Evolutionary conservation across 2,329 filamentous ascomycete genomes (phyloP).

Genomic region (Fusarium sp.): DNA sequence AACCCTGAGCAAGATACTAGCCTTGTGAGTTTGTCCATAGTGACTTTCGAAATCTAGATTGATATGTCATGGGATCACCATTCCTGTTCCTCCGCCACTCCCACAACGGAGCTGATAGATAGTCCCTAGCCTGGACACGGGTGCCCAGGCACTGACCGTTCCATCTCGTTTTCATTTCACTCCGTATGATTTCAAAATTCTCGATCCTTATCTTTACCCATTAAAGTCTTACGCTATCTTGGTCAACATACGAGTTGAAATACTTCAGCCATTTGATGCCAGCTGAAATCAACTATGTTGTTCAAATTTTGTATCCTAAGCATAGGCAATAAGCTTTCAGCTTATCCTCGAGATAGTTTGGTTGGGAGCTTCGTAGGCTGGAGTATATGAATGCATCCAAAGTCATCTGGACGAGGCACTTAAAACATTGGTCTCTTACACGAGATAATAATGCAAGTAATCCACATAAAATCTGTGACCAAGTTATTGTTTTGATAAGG

Average conservation of each 20-base stretch:
- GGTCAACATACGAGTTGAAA: too few species aligned
- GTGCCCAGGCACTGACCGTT: not conserved
- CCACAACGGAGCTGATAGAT: slow-evolving; percentile 8
- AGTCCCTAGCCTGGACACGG: slow-evolving; percentile 2
- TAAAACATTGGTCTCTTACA: not conserved
- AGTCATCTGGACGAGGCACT: not conserved
- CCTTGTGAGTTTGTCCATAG: too few species aligned
- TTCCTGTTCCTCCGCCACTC: not conserved
- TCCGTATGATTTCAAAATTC: too few species aligned
- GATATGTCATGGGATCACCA: not conserved
- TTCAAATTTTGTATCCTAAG: too few species aligned
- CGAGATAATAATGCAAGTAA: not conserved
- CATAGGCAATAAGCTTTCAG: too few species aligned
- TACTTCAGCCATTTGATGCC: too few species aligned
- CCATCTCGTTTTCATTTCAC: not conserved
- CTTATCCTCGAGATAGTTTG: too few species aligned
- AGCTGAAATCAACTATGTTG: too few species aligned
- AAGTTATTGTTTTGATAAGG: not conserved
- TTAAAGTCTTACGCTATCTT: too few species aligned
- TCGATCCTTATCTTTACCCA: too few species aligned
- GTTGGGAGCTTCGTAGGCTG: too few species aligned
- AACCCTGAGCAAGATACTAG: not conserved
- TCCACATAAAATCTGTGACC: not conserved
- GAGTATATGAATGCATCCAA: too few species aligned
- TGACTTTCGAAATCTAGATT: not conserved